These are phyloP conservation scores for Didymella glomerata DNA, from an alignment of 2,329 filamentous ascomycete species.

Conservation along the genomic window DNA sequence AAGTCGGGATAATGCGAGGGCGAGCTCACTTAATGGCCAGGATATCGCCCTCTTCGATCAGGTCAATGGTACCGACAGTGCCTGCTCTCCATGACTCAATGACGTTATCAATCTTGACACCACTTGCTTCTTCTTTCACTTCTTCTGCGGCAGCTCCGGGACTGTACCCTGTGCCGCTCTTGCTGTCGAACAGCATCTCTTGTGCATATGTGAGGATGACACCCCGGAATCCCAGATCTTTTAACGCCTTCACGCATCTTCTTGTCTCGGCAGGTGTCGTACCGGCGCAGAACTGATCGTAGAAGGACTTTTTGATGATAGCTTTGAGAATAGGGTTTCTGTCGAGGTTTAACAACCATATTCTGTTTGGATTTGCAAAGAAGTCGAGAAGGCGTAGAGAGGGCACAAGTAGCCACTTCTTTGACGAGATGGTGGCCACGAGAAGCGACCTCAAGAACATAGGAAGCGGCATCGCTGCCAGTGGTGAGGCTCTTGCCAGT, in stretches of 20 bases:
- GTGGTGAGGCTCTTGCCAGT: slow-evolving; percentile 15
- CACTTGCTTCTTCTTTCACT: slow-evolving; percentile 8
- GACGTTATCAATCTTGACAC: slow-evolving; percentile 31
- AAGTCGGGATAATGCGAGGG: not conserved
- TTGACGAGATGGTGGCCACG: slow-evolving; percentile 59
- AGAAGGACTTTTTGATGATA: slow-evolving; percentile 81
- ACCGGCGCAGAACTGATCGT: slow-evolving; percentile 89
- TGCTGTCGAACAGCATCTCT: slow-evolving; percentile 63
- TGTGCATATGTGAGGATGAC: slow-evolving; percentile 85
- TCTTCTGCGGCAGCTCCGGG: slow-evolving; percentile 27
- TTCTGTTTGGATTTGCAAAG: slow-evolving; percentile 50
- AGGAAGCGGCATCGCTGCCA: slow-evolving; percentile 38
- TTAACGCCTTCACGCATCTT: slow-evolving; percentile 65
- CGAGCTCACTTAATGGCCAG: slow-evolving; percentile 42
- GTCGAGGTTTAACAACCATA: slow-evolving; percentile 67
- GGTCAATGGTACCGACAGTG: slow-evolving; percentile 40
- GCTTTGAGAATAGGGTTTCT: slow-evolving; percentile 75
- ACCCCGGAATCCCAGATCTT: slow-evolving; percentile 80
- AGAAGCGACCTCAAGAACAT: slow-evolving; percentile 45
- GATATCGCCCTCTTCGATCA: slow-evolving; percentile 44
- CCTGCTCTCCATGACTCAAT: slow-evolving; percentile 50
- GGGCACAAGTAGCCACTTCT: slow-evolving; percentile 52
- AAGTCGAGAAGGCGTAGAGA: slow-evolving; percentile 52
- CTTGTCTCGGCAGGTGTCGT: slow-evolving; percentile 74
- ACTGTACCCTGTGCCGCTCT: slow-evolving; percentile 32